Evolutionary conservation across 2,329 filamentous ascomycete genomes (phyloP).

Genomic region (Penicillium olsonii): DNA sequence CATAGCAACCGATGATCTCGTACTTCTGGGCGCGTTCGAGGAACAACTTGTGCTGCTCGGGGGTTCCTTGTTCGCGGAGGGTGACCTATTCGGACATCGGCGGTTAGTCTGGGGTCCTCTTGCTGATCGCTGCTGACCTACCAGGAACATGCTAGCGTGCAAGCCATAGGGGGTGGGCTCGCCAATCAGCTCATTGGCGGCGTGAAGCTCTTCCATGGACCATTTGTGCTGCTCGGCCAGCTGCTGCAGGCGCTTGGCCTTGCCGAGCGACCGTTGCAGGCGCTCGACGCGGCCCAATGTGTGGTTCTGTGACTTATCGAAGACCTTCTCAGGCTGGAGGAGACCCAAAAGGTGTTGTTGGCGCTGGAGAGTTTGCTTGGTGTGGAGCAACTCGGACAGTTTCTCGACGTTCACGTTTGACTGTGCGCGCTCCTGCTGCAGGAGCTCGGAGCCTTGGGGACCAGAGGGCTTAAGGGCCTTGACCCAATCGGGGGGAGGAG

Average conservation of each 20-base stretch:
- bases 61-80: slow-evolving; percentile 68
- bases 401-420: slow-evolving; percentile 68
- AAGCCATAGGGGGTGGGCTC: slow-evolving; percentile 75
- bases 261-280: slow-evolving; percentile 68
- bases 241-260: slow-evolving; percentile 69
- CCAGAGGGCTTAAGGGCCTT: slow-evolving; percentile 65
- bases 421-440: slow-evolving; percentile 66
- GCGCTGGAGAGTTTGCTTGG: slow-evolving; percentile 62
- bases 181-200: slow-evolving; percentile 68
- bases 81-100: slow-evolving; percentile 55
- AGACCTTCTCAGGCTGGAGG: slow-evolving; percentile 68
- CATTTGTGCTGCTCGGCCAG: slow-evolving; percentile 68
- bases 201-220: slow-evolving; percentile 63
- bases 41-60: slow-evolving; percentile 73
- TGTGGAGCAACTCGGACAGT: slow-evolving; percentile 69
- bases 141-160: slow-evolving; percentile 70
- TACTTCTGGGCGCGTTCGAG: slow-evolving; percentile 68
- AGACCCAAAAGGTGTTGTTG: slow-evolving; percentile 63
- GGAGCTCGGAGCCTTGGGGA: slow-evolving; percentile 69
- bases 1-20: slow-evolving; percentile 75
- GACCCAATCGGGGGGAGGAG: slow-evolving; percentile 63
- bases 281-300: slow-evolving; percentile 69
- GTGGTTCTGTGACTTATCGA: slow-evolving; percentile 78
- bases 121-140: slow-evolving; percentile 32
- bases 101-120: slow-evolving; percentile 12